Evolutionary conservation across 345 rosid genomes (phyloP).

Genomic region (Moringa oleifera): DNA sequence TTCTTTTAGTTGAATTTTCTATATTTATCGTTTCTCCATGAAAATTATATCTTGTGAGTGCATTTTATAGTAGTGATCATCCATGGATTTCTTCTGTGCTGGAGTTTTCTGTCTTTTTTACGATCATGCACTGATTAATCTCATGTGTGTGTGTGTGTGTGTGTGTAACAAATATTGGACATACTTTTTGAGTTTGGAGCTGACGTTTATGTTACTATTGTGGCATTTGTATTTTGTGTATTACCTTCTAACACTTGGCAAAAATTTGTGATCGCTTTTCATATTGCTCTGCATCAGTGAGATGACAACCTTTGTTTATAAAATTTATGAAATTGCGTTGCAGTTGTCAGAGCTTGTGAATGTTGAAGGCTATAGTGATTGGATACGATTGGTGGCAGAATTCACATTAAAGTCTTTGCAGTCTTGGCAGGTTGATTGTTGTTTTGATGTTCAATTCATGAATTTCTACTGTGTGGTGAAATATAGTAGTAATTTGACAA

Average conservation of each 20-base stretch:
- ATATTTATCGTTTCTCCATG: too few relatives aligned
- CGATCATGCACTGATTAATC: too few relatives aligned
- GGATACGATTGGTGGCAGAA: conserved; percentile 96
- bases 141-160: too few relatives aligned
- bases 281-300: conserved; percentile 4
- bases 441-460: conserved; percentile 5
- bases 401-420: conserved; percentile 91
- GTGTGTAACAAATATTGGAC: too few relatives aligned
- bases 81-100: too few relatives aligned
- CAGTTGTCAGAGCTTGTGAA: conserved; percentile 99
- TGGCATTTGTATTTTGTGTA: too few relatives aligned
- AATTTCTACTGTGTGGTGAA: neutral
- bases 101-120: too few relatives aligned
- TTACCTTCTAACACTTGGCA: too few relatives aligned
- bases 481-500: neutral
- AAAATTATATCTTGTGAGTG: too few relatives aligned
- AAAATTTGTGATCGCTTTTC: neutral
- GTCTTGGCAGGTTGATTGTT: conserved; percentile 85
- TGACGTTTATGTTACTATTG: too few relatives aligned
- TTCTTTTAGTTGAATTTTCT: neutral
- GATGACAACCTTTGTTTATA: conserved; percentile 12
- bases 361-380: conserved; percentile 94
- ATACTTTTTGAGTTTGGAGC: too few relatives aligned
- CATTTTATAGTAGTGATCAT: too few relatives aligned
- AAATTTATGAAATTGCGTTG: conserved; percentile 24